Evolutionary conservation across 169 alveolate genomes (phyloP), one percentile per base, ranked within the genome.

Genomic region (Plasmodium sp.): DNA sequence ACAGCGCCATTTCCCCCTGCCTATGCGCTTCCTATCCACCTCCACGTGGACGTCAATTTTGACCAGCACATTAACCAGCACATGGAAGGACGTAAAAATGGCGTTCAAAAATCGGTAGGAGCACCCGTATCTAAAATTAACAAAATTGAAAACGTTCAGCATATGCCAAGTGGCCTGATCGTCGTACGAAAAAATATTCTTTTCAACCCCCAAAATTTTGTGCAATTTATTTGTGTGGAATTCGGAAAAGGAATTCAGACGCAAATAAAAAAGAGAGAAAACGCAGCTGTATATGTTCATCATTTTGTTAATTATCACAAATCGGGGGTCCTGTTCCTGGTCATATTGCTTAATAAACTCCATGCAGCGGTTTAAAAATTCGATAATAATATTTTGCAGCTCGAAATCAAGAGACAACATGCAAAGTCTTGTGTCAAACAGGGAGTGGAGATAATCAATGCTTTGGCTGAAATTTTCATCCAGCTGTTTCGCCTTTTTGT

Each of bases 101-200:
- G 43, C 31, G 51, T 90, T 90, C 73, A 90, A 36, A 71, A 90
- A 90, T 14, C 82, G 62, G 83, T 90, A 90, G 33, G 94, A 90
- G 67, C 91, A 90, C 1, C 94, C 94, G 31, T 90, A 90, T 80
- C 94, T 56, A 80, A 41, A 90, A 80, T 90, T 90, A 14, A 90
- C 54, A 90, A 90, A 90, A 43, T 80, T 56, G 56, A 90, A 90
- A 14, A 58, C 4, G 39, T 90, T 90, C 0, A 90, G 36, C 54
- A 73, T 80, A 62, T 79, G 71, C 72, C 41, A 67, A 39, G 56
- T 79, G 27, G 39, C 34, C 72, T 80, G 71, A 56, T 90, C 94
- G 67, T 90, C 75, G 72, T 62, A 80, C 0, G 90, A 80, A 79
- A 41, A 90, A 48, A 90, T 48, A 79, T 90, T 48, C 5, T 45